Conservation (phyloP, 768 basidiomycete genomes). For the Roridomyces roridus region DNA sequence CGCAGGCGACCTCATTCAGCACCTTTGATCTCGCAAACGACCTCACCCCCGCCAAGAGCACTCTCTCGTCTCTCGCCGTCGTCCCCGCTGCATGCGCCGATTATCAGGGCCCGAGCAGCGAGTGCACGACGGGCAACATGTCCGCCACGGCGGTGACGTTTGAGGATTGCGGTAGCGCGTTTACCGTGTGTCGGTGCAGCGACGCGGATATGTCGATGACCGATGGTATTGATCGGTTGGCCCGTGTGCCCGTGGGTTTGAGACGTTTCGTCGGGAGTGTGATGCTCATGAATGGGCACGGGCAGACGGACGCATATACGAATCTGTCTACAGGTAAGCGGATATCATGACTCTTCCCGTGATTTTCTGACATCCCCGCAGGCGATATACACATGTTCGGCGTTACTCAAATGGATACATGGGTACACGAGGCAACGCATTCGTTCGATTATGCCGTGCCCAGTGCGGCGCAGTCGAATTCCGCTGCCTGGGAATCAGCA, state of each 20-base stretch:
- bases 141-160: constrained; percentile 1
- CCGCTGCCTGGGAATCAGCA: background rate
- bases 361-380: too few species aligned
- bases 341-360: too few species aligned
- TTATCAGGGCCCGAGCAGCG: background rate
- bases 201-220: constrained; percentile 9
- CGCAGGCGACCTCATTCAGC: background rate
- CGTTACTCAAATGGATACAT: constrained; percentile 1
- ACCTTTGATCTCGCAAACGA: constrained; percentile 1
- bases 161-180: constrained; percentile 13
- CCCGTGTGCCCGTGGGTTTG: constrained; percentile 12
- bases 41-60: background rate
- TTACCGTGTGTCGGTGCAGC: constrained; percentile 10
- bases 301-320: background rate
- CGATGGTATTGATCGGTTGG: constrained; percentile 9
- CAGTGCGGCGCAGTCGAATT: background rate
- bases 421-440: constrained; percentile 12
- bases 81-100: background rate
- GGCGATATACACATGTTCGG: constrained; percentile 15
- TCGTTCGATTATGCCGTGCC: constrained; percentile 1
- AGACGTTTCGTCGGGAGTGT: constrained; percentile 9
- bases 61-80: background rate
- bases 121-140: constrained; percentile 3
- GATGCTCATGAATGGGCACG: background rate
- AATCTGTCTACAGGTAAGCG: background rate